Percentiles rank a stretch among this genome's conserved stretches.
Conservation (phyloP, 306 rosid species). For the Sesbania bispinosa region DNA sequence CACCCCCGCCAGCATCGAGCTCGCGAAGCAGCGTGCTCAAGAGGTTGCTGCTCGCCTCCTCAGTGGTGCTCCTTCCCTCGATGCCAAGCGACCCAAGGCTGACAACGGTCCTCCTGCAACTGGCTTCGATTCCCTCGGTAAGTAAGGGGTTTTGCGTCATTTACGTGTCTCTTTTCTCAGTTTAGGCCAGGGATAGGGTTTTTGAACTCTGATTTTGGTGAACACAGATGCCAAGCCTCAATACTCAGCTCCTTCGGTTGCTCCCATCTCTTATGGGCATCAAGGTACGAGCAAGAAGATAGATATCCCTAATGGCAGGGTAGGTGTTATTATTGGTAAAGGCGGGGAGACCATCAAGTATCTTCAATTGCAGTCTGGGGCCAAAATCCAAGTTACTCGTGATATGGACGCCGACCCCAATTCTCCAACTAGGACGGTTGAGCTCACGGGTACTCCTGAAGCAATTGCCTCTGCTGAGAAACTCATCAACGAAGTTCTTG, state of each 20-base stretch:
- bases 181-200: conserved; percentile 6
- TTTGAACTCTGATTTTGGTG: neutral
- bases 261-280: no score
- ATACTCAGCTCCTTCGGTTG: conserved; percentile 23
- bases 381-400: conserved; percentile 93
- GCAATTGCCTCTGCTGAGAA: conserved; percentile 83
- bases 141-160: neutral
- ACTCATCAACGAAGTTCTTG: conserved; percentile 81
- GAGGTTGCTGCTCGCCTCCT: conserved; percentile 88
- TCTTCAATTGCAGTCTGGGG: conserved; percentile 93
- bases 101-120: conserved; percentile 58
- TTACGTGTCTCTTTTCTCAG: neutral
- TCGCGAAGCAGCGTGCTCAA: conserved; percentile 88
- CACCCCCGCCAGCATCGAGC: conserved; percentile 60
- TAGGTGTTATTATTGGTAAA: conserved; percentile 95
- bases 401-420: conserved; percentile 86
- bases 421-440: conserved; percentile 62
- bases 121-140: conserved; percentile 67
- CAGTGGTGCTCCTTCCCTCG: conserved; percentile 37
- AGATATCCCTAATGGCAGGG: conserved; percentile 89
- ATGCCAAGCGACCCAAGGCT: conserved; percentile 69
- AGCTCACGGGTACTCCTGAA: conserved; percentile 85
- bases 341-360: conserved; percentile 95
- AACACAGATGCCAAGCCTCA: conserved; percentile 60
- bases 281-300: conserved; percentile 78